Base-by-base conservation (phyloP, 805 yeast species). In the Lachancea sp. region DNA sequence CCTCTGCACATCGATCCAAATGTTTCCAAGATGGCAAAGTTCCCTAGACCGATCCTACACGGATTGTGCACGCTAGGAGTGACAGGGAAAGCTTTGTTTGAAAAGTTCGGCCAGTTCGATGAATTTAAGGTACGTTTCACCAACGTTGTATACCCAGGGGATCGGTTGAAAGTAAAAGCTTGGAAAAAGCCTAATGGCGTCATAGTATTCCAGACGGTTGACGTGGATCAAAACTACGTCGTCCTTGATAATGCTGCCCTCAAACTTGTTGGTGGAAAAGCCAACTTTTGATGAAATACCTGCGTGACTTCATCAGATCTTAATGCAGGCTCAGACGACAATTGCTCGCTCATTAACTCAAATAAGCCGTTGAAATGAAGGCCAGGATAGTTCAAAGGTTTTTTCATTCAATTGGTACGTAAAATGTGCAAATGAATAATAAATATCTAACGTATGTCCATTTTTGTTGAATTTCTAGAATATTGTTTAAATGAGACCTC, bases 1-100 rank as follows among this genome's bases (percentile, higher is more conserved):
- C 99, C 99, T 49, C 75, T 91, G 56, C 99, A 90, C 70, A 82
- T 91, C 62, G 98, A 91, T 69, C 97, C 98, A 16, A 72, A 65
- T 26, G 84, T 90, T 67, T 97, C 98, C 13, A 78, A 81, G 51
- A 85, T 85, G 46, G 97, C 91, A 39, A 84, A 83, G 49, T 91
- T 91, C 65, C 80, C 79, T 40, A 69, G 71, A 45, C 99, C 99
- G 40, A 91, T 91, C 55, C 75, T 91, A 53, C 99, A 91, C 68
- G 99, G 99, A 36, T 75, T 91, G 67, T 85, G 95, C 59, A 76
- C 86, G 16, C 79, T 86, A 63, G 99, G 99, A 49, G 77, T 90
- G 48, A 70, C 85, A 35, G 83, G 82, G 26, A 87, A 90, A 64
- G 75, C 78, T 15, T 72, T 91, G 52, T 73, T 75, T 56, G 96